Percentiles rank a stretch among this genome's conserved stretches.
phyloP scores from a whole-genome alignment of 495 filamentous ascomycete genomes.

The Annulohypoxylon maeteangense region DNA sequence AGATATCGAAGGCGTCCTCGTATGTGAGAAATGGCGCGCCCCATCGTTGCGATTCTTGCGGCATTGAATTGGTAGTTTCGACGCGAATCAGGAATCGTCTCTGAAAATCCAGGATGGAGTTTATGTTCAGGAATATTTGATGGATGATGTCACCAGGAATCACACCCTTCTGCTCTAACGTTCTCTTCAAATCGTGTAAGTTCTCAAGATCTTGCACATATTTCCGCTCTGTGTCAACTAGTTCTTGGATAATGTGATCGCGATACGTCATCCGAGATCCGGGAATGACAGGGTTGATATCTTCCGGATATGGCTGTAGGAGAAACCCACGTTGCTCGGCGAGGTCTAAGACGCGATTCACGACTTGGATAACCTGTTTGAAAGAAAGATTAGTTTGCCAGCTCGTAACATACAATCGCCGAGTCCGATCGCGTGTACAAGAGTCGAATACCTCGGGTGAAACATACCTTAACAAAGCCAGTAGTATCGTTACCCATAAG shows the following conservation, averaged over 20 bases:
- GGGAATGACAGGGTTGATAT: slow-evolving; percentile 56
- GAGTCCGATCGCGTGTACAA: not conserved
- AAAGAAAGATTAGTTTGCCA: slow-evolving; percentile 32
- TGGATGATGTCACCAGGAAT: slow-evolving; percentile 91
- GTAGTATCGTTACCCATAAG: slow-evolving; percentile 94
- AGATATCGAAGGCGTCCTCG: slow-evolving; percentile 85
- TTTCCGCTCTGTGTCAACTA: slow-evolving; percentile 93
- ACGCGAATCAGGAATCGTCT: slow-evolving; percentile 93
- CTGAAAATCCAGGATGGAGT: slow-evolving; percentile 93
- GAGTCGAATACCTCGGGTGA: not conserved
- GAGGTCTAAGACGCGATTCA: slow-evolving; percentile 90
- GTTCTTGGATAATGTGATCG: slow-evolving; percentile 87
- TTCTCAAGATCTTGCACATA: slow-evolving; percentile 99
- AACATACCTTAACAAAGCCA: slow-evolving; percentile 89
- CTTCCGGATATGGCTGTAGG: slow-evolving; percentile 60
- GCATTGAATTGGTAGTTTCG: slow-evolving; percentile 89
- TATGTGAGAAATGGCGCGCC: slow-evolving; percentile 80
- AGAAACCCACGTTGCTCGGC: slow-evolving; percentile 79
- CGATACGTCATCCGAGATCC: slow-evolving; percentile 76
- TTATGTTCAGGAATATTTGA: slow-evolving; percentile 95
- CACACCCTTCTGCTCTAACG: slow-evolving; percentile 84
- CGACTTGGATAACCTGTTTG: slow-evolving; percentile 68
- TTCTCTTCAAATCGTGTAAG: slow-evolving; percentile 90
- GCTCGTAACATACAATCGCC: not conserved
- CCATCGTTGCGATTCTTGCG: slow-evolving; percentile 86